Conservation (phyloP, 345 rosid genomes). For the Linum tenue region DNA sequence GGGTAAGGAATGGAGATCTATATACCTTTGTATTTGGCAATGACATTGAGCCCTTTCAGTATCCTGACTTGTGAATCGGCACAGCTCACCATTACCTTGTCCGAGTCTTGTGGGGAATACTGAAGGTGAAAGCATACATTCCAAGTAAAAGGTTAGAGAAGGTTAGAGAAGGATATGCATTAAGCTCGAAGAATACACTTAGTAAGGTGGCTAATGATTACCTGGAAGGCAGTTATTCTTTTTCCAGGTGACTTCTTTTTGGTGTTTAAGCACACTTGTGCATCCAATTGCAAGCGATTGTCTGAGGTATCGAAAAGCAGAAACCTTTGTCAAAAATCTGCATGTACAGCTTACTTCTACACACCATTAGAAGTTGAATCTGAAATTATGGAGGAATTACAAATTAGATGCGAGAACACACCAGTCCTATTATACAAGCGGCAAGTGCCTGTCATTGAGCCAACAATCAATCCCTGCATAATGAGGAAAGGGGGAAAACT, state of each 20-base stretch:
- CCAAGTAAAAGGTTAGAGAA: background rate
- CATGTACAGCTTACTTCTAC: background rate
- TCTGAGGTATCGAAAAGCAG: slow-evolving; percentile 33
- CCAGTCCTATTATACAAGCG: slow-evolving; percentile 51
- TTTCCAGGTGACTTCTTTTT: slow-evolving; percentile 68
- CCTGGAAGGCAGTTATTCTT: slow-evolving; percentile 79
- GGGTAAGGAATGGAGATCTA: background rate
- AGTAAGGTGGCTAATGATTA: slow-evolving; percentile 17
- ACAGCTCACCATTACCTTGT: slow-evolving; percentile 73
- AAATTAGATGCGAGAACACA: slow-evolving; percentile 6
- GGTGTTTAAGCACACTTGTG: slow-evolving; percentile 44
- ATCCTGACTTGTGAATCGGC: slow-evolving; percentile 86
- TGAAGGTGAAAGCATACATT: slow-evolving; percentile 13
- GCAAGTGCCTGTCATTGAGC: slow-evolving; percentile 46
- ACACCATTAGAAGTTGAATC: background rate
- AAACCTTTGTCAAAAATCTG: background rate
- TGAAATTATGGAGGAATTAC: background rate
- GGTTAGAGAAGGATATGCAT: background rate
- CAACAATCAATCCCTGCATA: slow-evolving; percentile 32
- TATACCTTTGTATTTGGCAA: slow-evolving; percentile 70
- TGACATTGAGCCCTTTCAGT: slow-evolving; percentile 57
- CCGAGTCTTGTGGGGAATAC: slow-evolving; percentile 61
- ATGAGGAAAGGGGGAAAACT: background rate
- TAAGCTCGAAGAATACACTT: slow-evolving; percentile 1
- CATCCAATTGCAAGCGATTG: slow-evolving; percentile 66